Conservation (phyloP, 2,329 filamentous ascomycete species). For the Aspergillus pseudotamarii region DNA sequence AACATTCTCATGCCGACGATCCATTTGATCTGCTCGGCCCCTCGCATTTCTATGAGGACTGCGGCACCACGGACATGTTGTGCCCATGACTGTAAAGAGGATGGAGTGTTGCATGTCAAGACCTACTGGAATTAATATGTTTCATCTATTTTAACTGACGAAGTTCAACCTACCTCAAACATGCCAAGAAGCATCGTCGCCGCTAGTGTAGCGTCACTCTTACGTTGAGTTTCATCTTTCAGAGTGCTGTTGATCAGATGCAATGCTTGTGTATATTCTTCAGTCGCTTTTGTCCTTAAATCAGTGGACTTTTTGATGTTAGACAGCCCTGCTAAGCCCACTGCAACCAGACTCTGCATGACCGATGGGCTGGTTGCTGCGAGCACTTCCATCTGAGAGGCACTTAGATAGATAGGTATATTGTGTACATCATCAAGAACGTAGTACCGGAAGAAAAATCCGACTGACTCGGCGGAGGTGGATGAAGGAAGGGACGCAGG, state of each 20-base stretch:
- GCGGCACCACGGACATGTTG: slow-evolving; percentile 11
- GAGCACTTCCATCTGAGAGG: slow-evolving; percentile 7
- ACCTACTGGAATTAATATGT: neutral
- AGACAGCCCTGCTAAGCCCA: slow-evolving; percentile 8
- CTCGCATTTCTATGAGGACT: slow-evolving; percentile 7
- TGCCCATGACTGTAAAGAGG: slow-evolving; percentile 11
- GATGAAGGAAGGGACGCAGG: neutral
- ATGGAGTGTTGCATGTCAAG: slow-evolving; percentile 1
- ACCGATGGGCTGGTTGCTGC: slow-evolving; percentile 7
- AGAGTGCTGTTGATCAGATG: slow-evolving; percentile 5
- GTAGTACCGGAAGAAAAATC: slow-evolving; percentile 11
- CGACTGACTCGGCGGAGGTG: slow-evolving; percentile 5
- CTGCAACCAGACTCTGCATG: slow-evolving; percentile 5
- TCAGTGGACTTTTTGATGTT: slow-evolving; percentile 5
- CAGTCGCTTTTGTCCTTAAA: slow-evolving; percentile 1
- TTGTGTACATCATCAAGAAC: slow-evolving; percentile 1
- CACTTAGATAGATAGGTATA: slow-evolving; percentile 1
- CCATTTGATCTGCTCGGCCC: slow-evolving; percentile 4
- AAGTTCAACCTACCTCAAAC: slow-evolving; percentile 9
- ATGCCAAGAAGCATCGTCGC: slow-evolving; percentile 12
- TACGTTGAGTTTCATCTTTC: neutral
- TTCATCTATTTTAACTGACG: neutral
- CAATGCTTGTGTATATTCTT: slow-evolving; percentile 8
- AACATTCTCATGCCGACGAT: slow-evolving; percentile 9
- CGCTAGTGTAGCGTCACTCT: slow-evolving; percentile 7